Conservation (phyloP, 2,329 filamentous ascomycete species). For the Bipolaris bicolor region DNA sequence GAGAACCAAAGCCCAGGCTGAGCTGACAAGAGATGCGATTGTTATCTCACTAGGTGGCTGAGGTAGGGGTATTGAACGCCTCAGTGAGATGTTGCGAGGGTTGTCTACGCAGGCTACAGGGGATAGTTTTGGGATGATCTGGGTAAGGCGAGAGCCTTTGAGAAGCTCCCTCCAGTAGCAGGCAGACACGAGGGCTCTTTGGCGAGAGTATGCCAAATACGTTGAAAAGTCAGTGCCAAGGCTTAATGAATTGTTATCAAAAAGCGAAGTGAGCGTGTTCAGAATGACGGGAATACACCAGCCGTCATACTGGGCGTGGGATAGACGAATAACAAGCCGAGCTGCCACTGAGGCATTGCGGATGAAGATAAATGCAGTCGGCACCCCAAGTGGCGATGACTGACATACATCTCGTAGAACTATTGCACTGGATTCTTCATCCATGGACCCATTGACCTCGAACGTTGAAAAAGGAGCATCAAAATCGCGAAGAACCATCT, state of each 20-base stretch:
- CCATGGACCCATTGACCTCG: background rate
- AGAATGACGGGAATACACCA: conserved; percentile 9
- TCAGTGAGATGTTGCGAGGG: background rate
- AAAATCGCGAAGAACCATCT: background rate
- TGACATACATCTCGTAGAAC: background rate
- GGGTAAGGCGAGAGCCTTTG: background rate
- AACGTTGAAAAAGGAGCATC: background rate
- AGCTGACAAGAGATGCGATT: conserved; percentile 37
- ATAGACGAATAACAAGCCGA: conserved; percentile 15
- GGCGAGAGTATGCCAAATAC: background rate
- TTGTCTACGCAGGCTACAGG: background rate
- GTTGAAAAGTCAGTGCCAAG: background rate
- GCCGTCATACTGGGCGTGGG: conserved; percentile 24
- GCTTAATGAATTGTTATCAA: background rate
- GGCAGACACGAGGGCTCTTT: background rate
- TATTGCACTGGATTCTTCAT: background rate
- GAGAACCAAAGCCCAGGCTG: conserved; percentile 48
- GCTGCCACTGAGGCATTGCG: background rate
- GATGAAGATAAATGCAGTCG: conserved; percentile 7
- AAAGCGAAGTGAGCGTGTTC: conserved; percentile 1
- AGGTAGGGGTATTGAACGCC: background rate
- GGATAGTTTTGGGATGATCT: background rate
- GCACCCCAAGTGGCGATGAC: background rate
- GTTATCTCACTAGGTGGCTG: conserved; percentile 44
- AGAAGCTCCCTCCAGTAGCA: background rate